Base-by-base conservation (phyloP, 1,284 basidiomycete species). In the Cystobasidium sp. region DNA sequence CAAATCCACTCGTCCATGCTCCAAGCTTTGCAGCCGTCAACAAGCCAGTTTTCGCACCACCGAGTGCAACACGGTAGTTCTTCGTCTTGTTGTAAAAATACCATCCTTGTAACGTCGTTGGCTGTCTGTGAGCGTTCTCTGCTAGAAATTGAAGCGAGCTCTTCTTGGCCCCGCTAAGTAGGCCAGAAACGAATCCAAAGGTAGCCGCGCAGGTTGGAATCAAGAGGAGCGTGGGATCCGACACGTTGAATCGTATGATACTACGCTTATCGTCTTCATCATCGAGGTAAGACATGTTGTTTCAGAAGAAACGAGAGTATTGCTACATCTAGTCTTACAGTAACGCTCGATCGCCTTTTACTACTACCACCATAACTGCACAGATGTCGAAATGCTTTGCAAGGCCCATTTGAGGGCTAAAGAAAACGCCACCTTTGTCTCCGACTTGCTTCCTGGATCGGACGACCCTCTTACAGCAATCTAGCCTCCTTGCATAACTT, bases 11-110 rank as follows among this genome's bases (percentile, higher is more conserved):
- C 0, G 79, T 79, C 78, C 78, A 80, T 10, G 61, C 80, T 0
- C 86, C 88, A 39, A 93, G 83, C 79, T 85, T 86, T 62, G 82
- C 77, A 1, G 87, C 89, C 62, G 91, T 87, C 74, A 78, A 76
- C 0, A 87, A 88, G 1, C 87, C 92, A 31, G 87, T 88, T 78
- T 87, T 87, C 80, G 93, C 80, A n/a, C 87, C 91, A 0, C 86
- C 89, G 77, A 88, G 86, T 81, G 92, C 86, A 78, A 92, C 88
- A 78, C 87, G 85, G 84, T 93, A 93, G 84, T 94, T 94, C 83
- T 93, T 94, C 52, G 91, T 93, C 85, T 93, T 93, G 82, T 92
- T 90, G 87, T 93, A 94, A 79, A 92, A 90, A 81, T 93, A 94
- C 92, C 92, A 94, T 78, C 92, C 92, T 77, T 89, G 87, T 72